These are phyloP conservation scores for Blastobotrys terrestris DNA, from an alignment of 805 yeast species.

Conservation along the genomic window DNA sequence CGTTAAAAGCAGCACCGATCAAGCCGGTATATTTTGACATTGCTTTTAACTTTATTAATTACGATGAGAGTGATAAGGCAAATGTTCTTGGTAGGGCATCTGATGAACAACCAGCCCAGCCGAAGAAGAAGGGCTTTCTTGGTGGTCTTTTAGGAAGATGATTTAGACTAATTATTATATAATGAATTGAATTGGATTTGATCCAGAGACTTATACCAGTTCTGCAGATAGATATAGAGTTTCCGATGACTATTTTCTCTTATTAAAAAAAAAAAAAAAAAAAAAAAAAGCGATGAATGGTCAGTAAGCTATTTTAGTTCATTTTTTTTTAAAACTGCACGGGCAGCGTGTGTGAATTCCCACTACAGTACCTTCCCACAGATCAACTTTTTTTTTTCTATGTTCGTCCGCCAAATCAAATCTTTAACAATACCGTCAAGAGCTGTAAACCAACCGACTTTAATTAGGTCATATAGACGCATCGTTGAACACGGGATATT, in stretches of 20 bases:
- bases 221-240: too few relatives aligned
- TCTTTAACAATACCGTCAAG: not conserved
- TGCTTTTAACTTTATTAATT: constrained; percentile 75
- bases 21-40: constrained; percentile 91
- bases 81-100: constrained; percentile 7
- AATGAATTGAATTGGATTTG: not conserved
- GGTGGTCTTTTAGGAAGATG: constrained; percentile 35
- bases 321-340: too few relatives aligned
- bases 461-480: not conserved
- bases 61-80: constrained; percentile 20
- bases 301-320: too few relatives aligned
- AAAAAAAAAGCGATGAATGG: too few relatives aligned
- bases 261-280: too few relatives aligned
- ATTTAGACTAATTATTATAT: not conserved
- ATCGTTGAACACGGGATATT: too few relatives aligned
- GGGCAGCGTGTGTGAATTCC: too few relatives aligned
- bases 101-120: constrained; percentile 16
- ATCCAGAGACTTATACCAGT: too few relatives aligned
- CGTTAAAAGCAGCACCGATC: constrained; percentile 56
- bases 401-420: too few relatives aligned
- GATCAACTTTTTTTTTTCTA: too few relatives aligned
- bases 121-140: constrained; percentile 60
- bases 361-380: too few relatives aligned
- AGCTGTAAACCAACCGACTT: not conserved
- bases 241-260: too few relatives aligned